Evolutionary conservation across 1,284 basidiomycete genomes (phyloP).

Genomic region (Clitocybe nebularis): DNA sequence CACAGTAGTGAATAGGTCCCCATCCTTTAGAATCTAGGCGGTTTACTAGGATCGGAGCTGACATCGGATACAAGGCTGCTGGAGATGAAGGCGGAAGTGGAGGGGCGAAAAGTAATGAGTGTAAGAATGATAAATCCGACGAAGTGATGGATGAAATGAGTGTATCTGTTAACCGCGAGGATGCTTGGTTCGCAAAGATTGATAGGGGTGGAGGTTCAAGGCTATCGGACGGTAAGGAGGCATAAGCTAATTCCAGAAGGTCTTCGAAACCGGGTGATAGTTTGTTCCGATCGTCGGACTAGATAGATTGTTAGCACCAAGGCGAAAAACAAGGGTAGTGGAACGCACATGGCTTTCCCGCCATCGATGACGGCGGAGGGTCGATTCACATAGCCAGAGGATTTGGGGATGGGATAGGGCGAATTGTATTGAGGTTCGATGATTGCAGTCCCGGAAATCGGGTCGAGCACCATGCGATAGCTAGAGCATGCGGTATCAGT

Average conservation of each 20-base stretch:
- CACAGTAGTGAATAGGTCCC: conserved; percentile 68
- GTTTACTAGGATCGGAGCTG: conserved; percentile 53
- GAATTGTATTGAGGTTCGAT: conserved; percentile 67
- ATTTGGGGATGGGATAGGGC: conserved; percentile 55
- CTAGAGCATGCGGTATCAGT: conserved; percentile 26
- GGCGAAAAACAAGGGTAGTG: conserved; percentile 6
- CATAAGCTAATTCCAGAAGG: conserved; percentile 31
- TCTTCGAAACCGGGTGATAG: conserved; percentile 29
- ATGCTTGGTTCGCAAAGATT: conserved; percentile 35
- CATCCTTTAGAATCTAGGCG: conserved; percentile 60
- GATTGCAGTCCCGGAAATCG: conserved; percentile 64
- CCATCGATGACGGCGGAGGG: conserved; percentile 55
- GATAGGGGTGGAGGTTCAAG: conserved; percentile 35
- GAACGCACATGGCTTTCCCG: conserved; percentile 50
- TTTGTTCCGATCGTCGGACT: conserved; percentile 35
- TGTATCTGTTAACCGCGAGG: conserved; percentile 37
- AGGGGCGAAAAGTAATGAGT: conserved; percentile 52
- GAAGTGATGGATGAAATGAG: conserved; percentile 50
- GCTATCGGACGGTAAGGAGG: conserved; percentile 31
- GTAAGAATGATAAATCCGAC: conserved; percentile 46
- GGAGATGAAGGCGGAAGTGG: conserved; percentile 34
- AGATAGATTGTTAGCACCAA: conserved; percentile 10
- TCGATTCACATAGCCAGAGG: conserved; percentile 65
- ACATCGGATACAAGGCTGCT: conserved; percentile 36
- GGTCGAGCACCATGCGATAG: conserved; percentile 66